Evolutionary conservation across 225 moss, liverwort and hornwort genomes (phyloP).

Genomic region (Ulota crispa): DNA sequence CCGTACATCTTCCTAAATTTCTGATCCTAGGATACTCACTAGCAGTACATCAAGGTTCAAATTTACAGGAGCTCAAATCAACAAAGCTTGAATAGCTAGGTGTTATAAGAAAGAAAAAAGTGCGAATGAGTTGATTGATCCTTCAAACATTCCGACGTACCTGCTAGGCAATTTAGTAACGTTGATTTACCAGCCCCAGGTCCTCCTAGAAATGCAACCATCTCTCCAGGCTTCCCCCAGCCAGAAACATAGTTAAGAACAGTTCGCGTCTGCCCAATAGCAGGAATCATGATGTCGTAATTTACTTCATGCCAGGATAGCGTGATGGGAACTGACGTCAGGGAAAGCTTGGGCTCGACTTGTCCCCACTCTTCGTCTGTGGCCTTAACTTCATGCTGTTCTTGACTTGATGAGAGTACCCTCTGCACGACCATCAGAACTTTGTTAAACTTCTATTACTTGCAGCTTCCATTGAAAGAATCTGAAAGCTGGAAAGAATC

Average conservation of each 20-base stretch:
- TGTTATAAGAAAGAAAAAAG: neutral
- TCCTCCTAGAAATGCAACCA: slow-evolving; percentile 76
- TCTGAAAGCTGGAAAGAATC: neutral
- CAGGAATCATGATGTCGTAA: slow-evolving; percentile 74
- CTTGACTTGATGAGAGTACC: slow-evolving; percentile 29
- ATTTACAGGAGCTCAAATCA: neutral
- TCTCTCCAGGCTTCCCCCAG: slow-evolving; percentile 91
- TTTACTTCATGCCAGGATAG: slow-evolving; percentile 96
- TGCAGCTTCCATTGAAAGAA: neutral
- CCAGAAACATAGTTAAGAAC: slow-evolving; percentile 79
- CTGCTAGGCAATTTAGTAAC: slow-evolving; percentile 86
- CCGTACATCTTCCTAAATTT: slow-evolving; percentile 4
- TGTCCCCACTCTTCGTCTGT: slow-evolving; percentile 55
- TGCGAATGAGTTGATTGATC: neutral
- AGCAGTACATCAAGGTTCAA: neutral
- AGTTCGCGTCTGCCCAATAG: slow-evolving; percentile 47
- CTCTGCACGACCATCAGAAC: slow-evolving; percentile 31
- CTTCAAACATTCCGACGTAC: slow-evolving; percentile 36
- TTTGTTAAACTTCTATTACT: slow-evolving; percentile 2
- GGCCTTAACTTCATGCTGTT: slow-evolving; percentile 33
- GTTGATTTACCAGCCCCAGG: slow-evolving; percentile 73
- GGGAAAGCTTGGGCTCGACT: slow-evolving; percentile 50
- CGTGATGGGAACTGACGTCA: slow-evolving; percentile 60
- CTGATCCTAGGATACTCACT: neutral
- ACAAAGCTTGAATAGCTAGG: neutral